Conservation (phyloP, 768 basidiomycete genomes). For the Baorangia bicolor region DNA sequence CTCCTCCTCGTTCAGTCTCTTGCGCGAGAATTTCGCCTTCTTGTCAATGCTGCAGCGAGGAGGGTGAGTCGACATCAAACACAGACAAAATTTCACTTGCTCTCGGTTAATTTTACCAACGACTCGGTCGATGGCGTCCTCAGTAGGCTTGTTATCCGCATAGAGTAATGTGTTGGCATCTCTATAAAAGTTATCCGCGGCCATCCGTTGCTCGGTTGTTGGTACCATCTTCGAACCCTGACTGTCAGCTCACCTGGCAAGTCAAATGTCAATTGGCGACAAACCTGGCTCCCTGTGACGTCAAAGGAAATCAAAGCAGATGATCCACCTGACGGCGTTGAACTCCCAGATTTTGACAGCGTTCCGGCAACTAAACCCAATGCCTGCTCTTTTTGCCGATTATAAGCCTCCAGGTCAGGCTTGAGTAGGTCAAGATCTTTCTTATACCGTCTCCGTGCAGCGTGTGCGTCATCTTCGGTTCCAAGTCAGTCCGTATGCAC, state of each 20-base stretch:
- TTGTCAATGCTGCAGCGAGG: conserved; percentile 68
- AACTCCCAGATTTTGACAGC: conserved; percentile 43
- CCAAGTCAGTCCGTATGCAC: neutral
- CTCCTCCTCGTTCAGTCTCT: conserved; percentile 86
- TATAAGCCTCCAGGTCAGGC: conserved; percentile 84
- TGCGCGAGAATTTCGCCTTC: conserved; percentile 86
- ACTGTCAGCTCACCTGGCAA: conserved; percentile 8
- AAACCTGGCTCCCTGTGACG: conserved; percentile 43
- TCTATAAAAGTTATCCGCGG: conserved; percentile 82
- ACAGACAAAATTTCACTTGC: conserved; percentile 47
- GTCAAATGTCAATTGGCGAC: conserved; percentile 15
- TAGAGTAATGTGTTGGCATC: conserved; percentile 93
- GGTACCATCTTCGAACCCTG: conserved; percentile 43
- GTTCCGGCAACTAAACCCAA: conserved; percentile 73
- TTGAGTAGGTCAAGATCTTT: conserved; percentile 88
- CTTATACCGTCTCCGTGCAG: conserved; percentile 87
- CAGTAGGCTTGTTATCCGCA: conserved; percentile 91
- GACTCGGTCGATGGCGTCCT: conserved; percentile 93
- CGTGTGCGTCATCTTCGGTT: conserved; percentile 78
- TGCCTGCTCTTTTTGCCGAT: conserved; percentile 84
- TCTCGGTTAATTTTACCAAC: conserved; percentile 91
- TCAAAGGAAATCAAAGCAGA: conserved; percentile 51
- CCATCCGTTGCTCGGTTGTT: conserved; percentile 60
- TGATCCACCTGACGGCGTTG: conserved; percentile 30
- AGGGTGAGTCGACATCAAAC: neutral